Evolutionary conservation across 108 stramenopile species (phyloP).

Genomic region (Nitzschia putrida): DNA sequence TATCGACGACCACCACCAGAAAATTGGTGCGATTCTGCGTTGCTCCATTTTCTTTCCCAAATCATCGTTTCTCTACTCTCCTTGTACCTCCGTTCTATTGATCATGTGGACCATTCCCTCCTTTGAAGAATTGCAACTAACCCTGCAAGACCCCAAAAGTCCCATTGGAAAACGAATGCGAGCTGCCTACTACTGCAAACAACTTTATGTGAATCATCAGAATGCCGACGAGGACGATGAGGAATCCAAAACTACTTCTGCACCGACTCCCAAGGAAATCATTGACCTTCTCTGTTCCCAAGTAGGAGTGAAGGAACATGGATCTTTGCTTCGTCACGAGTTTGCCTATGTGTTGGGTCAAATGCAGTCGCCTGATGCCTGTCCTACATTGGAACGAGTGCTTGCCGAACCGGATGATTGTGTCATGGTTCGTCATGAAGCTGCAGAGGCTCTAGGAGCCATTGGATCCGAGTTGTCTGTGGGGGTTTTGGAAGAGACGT

Average conservation of each 20-base stretch:
- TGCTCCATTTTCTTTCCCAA: no score
- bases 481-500: slow-evolving; percentile 41
- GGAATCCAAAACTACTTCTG: neutral
- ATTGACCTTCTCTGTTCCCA: slow-evolving; percentile 52
- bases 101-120: slow-evolving; percentile 70
- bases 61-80: no score
- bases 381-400: slow-evolving; percentile 50
- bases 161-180: slow-evolving; percentile 90
- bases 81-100: no score
- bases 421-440: slow-evolving; percentile 97
- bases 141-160: slow-evolving; percentile 53
- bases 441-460: slow-evolving; percentile 91
- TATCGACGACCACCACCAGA: no score
- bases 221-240: slow-evolving; percentile 22
- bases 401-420: slow-evolving; percentile 65
- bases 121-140: slow-evolving; percentile 42
- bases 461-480: slow-evolving; percentile 59
- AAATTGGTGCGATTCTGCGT: no score
- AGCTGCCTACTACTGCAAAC: slow-evolving; percentile 78
- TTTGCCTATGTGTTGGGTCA: slow-evolving; percentile 98
- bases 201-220: slow-evolving; percentile 24
- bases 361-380: slow-evolving; percentile 71
- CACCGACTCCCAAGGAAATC: slow-evolving; percentile 17
- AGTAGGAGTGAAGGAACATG: slow-evolving; percentile 57
- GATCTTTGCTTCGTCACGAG: slow-evolving; percentile 94